Conservation (phyloP, 1,284 basidiomycete genomes). For the Cutaneotrichosporon cavernicola region DNA sequence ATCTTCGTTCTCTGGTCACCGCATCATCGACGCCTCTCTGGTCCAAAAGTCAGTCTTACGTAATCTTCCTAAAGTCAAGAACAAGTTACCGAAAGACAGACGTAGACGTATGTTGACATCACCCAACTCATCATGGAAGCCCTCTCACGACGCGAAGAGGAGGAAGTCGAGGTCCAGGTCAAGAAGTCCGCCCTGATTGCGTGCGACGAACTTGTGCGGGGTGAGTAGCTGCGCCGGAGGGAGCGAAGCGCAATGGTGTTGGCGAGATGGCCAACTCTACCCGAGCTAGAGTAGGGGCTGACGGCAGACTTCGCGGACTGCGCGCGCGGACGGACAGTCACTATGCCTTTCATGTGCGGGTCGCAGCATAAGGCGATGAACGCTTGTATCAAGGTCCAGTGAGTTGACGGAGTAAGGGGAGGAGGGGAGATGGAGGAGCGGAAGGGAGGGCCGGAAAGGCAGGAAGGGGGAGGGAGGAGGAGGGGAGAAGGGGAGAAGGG, state of each 20-base stretch:
- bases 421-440: not conserved
- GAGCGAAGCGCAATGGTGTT: not conserved
- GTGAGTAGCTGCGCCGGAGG: slow-evolving; percentile 51
- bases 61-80: not conserved
- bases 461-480: not conserved
- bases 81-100: not conserved
- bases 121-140: slow-evolving; percentile 63
- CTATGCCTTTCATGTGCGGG: slow-evolving; percentile 79
- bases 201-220: slow-evolving; percentile 73
- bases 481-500: not conserved
- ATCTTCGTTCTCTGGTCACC: too few relatives aligned
- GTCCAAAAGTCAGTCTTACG: not conserved
- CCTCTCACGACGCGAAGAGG: slow-evolving; percentile 82
- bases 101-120: not conserved
- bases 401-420: slow-evolving; percentile 43
- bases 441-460: not conserved
- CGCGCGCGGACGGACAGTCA: slow-evolving; percentile 73
- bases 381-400: slow-evolving; percentile 79
- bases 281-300: not conserved
- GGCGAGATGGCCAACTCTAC: not conserved
- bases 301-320: slow-evolving; percentile 76
- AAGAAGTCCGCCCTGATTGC: slow-evolving; percentile 74
- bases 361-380: slow-evolving; percentile 69
- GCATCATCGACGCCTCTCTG: too few relatives aligned
- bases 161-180: slow-evolving; percentile 59